A percentile compares a stretch with the other conserved stretches of the same genome.
Evolutionary conservation across 2,329 filamentous ascomycete species (phyloP).

Genomic region (Fusarium armeniacum): DNA sequence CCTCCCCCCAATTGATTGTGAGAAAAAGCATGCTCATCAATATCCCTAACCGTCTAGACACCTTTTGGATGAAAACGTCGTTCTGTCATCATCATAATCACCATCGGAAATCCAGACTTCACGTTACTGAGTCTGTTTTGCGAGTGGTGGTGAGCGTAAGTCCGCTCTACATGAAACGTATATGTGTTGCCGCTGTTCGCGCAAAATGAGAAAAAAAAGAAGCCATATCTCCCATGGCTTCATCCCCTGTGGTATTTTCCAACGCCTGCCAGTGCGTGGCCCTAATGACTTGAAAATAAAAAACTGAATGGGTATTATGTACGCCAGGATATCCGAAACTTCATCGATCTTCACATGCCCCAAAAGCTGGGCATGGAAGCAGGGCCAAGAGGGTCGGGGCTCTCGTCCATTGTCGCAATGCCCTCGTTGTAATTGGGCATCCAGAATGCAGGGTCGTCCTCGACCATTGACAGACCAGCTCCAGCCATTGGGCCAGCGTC

Average conservation of each 20-base stretch:
- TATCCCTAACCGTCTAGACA: slow-evolving; percentile 31
- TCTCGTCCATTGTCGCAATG: slow-evolving; percentile 56
- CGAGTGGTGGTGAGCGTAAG: slow-evolving; percentile 38
- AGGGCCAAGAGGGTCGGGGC: slow-evolving; percentile 53
- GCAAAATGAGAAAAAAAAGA: slow-evolving; percentile 41
- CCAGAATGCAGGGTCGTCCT: slow-evolving; percentile 66
- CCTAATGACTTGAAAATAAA: slow-evolving; percentile 46
- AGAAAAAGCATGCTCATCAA: slow-evolving; percentile 35
- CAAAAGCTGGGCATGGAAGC: slow-evolving; percentile 53
- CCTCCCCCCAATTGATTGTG: slow-evolving; percentile 27
- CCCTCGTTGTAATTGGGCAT: slow-evolving; percentile 62
- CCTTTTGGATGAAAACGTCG: slow-evolving; percentile 43
- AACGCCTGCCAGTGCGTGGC: slow-evolving; percentile 48
- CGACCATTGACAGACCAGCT: slow-evolving; percentile 63
- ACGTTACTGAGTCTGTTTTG: slow-evolving; percentile 10
- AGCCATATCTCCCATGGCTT: slow-evolving; percentile 42
- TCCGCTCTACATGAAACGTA: slow-evolving; percentile 48
- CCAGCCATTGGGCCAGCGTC: slow-evolving; percentile 57
- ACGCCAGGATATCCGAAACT: slow-evolving; percentile 47
- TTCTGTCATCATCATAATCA: slow-evolving; percentile 48
- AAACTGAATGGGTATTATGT: slow-evolving; percentile 53
- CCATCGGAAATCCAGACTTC: slow-evolving; percentile 21
- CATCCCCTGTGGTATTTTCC: slow-evolving; percentile 45
- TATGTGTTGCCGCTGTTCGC: slow-evolving; percentile 46
- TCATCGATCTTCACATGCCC: slow-evolving; percentile 53